Conservation (phyloP, 352 stramenopile genomes). For the Globisporangium carolinianum region DNA sequence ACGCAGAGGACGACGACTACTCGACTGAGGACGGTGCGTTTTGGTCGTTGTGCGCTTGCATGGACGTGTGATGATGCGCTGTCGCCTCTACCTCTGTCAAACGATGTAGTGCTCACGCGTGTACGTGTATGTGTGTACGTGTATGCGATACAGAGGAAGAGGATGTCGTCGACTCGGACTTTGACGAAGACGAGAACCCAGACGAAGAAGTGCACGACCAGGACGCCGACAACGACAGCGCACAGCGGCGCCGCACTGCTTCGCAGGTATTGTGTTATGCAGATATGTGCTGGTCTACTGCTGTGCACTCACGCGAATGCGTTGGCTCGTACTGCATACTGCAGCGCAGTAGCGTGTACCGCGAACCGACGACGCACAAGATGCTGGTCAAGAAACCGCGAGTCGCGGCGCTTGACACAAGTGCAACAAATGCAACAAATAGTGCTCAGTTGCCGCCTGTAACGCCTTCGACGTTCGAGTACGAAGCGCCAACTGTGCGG, state of each 20-base stretch:
- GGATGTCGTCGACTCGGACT: conserved; percentile 85
- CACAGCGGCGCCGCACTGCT: conserved; percentile 11
- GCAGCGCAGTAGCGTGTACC: conserved; percentile 13
- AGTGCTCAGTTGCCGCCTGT: background rate
- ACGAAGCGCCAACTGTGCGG: conserved; percentile 39
- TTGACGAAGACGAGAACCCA: conserved; percentile 76
- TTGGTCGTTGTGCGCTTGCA: background rate
- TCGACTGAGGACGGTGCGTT: conserved; percentile 74
- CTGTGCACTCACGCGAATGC: background rate
- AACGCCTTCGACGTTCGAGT: conserved; percentile 11
- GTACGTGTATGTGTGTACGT: background rate
- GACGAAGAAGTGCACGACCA: conserved; percentile 77
- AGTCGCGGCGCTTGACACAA: background rate
- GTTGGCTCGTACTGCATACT: background rate
- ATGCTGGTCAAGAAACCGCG: conserved; percentile 13
- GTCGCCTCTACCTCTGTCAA: no score
- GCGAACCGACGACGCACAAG: conserved; percentile 19
- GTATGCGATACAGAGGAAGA: conserved; percentile 62
- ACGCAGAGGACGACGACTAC: conserved; percentile 83
- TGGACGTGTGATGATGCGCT: no score
- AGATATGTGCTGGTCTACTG: background rate
- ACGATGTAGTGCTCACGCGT: no score
- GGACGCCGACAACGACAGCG: conserved; percentile 26
- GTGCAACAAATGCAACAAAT: no score
- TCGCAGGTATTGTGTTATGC: no score